Evolutionary conservation across 768 basidiomycete species (phyloP).

Genomic region (Hericium rajendrae): DNA sequence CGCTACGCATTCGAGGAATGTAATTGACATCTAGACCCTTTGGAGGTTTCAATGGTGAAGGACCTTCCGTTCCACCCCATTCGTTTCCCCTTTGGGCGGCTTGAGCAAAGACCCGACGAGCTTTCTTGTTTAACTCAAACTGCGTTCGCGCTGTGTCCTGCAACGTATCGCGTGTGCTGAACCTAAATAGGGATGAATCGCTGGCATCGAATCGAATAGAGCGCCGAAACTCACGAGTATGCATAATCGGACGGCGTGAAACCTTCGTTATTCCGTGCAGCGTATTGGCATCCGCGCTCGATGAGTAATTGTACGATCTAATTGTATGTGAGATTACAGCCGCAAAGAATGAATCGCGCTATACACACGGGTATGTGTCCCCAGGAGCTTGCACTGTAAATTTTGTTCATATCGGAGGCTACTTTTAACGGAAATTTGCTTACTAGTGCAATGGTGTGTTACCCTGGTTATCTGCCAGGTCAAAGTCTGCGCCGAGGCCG

Average conservation of each 20-base stretch:
- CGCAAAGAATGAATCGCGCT: background rate
- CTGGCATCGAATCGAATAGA: constrained; percentile 8
- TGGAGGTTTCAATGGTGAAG: constrained; percentile 18
- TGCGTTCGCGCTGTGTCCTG: constrained; percentile 74
- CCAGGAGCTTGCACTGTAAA: constrained; percentile 74
- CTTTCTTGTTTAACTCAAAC: constrained; percentile 72
- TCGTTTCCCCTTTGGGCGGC: constrained; percentile 60
- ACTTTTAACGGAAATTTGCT: constrained; percentile 21
- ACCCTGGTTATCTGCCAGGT: constrained; percentile 84
- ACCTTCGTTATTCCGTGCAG: constrained; percentile 80
- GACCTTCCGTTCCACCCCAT: constrained; percentile 33
- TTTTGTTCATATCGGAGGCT: constrained; percentile 4
- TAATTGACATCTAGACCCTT: constrained; percentile 38
- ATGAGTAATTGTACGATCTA: constrained; percentile 81
- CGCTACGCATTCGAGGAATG: constrained; percentile 13
- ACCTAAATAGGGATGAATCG: constrained; percentile 31
- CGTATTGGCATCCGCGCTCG: constrained; percentile 79
- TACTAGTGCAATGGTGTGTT: constrained; percentile 92
- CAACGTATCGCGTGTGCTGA: constrained; percentile 64
- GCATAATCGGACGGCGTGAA: constrained; percentile 92
- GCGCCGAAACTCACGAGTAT: constrained; percentile 53
- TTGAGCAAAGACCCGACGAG: constrained; percentile 65
- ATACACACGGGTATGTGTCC: constrained; percentile 65
- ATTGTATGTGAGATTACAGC: constrained; percentile 7
- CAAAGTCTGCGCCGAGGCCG: constrained; percentile 83